Evolutionary conservation across 2,329 filamentous ascomycete species (phyloP).

Genomic region (Penicillium paneum): DNA sequence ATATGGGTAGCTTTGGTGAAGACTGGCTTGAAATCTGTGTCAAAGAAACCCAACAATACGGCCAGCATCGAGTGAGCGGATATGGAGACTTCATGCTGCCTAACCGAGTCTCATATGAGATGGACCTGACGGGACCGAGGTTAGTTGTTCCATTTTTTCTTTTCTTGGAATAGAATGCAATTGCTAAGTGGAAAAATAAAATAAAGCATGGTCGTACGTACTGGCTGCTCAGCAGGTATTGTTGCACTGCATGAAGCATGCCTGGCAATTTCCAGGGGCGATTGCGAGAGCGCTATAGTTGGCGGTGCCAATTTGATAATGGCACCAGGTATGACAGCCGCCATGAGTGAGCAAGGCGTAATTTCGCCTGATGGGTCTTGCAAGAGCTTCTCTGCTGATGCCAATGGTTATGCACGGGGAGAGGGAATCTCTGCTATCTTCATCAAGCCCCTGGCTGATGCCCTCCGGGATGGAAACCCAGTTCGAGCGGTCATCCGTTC

Average conservation of each 20-base stretch:
- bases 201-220: conserved; percentile 26
- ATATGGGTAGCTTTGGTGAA: conserved; percentile 12
- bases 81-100: conserved; percentile 21
- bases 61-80: conserved; percentile 17
- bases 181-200: neutral
- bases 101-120: conserved; percentile 29
- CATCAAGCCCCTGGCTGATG: conserved; percentile 22
- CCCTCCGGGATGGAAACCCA: neutral
- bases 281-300: conserved; percentile 28
- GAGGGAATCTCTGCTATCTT: conserved; percentile 30
- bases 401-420: conserved; percentile 33
- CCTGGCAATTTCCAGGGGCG: conserved; percentile 19
- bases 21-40: conserved; percentile 13
- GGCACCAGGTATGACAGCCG: conserved; percentile 22
- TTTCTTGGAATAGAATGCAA: neutral
- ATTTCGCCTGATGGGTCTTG: conserved; percentile 32
- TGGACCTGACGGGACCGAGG: conserved; percentile 26
- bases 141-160: neutral
- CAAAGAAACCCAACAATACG: conserved; percentile 7
- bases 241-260: conserved; percentile 29
- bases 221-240: conserved; percentile 38
- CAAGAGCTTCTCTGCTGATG: conserved; percentile 26
- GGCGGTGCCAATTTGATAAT: conserved; percentile 36
- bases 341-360: conserved; percentile 33
- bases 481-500: neutral